phyloP scores from a whole-genome alignment of 495 filamentous ascomycete species.

The Astrothelium subdiscretum region DNA sequence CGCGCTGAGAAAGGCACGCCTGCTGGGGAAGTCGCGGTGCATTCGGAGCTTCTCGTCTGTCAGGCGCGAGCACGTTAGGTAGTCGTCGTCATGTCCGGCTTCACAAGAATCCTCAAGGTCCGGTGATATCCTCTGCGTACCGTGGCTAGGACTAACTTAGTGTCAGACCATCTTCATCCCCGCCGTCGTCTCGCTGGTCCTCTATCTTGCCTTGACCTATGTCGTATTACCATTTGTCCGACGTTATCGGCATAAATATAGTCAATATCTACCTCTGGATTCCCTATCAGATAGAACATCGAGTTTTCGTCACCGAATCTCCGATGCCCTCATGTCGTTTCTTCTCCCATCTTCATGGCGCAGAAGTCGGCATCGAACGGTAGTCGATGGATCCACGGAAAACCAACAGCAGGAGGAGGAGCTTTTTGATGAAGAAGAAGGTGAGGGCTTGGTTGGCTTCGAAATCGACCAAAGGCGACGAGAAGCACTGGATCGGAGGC shows the following conservation, averaged over 20 bases:
- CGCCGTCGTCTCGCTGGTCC: slow-evolving; percentile 58
- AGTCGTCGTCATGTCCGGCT: neutral
- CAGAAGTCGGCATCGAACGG: slow-evolving; percentile 27
- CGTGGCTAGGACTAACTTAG: neutral
- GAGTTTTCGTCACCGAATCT: slow-evolving; percentile 50
- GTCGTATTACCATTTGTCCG: slow-evolving; percentile 64
- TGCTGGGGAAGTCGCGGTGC: neutral
- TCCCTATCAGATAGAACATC: slow-evolving; percentile 49
- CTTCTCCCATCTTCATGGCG: slow-evolving; percentile 48
- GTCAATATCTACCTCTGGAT: slow-evolving; percentile 35
- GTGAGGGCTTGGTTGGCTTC: slow-evolving; percentile 53
- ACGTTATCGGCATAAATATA: slow-evolving; percentile 54
- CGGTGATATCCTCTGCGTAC: neutral
- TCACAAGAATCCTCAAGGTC: neutral
- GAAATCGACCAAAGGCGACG: slow-evolving; percentile 39
- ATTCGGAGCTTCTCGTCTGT: neutral
- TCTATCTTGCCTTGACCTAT: slow-evolving; percentile 63
- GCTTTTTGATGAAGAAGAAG: slow-evolving; percentile 56
- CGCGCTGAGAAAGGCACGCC: neutral
- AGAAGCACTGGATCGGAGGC: slow-evolving; percentile 38
- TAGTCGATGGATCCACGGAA: slow-evolving; percentile 21
- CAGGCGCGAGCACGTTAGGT: neutral
- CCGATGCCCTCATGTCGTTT: slow-evolving; percentile 41
- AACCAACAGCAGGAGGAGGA: slow-evolving; percentile 40
- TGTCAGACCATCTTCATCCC: slow-evolving; percentile 65